These are phyloP conservation scores for Populus euphratica DNA, from an alignment of 345 rosid genomes.

Conservation along the genomic window DNA sequence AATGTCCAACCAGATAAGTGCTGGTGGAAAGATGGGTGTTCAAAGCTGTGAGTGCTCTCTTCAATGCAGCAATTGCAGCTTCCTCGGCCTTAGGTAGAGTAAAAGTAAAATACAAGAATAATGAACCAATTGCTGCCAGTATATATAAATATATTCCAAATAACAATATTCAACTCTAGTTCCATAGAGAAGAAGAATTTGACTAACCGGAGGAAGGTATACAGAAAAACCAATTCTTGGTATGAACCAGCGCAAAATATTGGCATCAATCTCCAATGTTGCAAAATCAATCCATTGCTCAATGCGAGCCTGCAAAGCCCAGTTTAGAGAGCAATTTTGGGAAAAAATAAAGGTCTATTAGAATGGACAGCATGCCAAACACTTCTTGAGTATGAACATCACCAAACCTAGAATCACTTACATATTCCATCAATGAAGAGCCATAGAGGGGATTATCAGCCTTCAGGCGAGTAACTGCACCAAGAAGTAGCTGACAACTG, in stretches of 20 bases:
- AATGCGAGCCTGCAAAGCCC: slow-evolving; percentile 54
- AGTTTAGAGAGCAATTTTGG: not conserved
- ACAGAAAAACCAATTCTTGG: slow-evolving; percentile 57
- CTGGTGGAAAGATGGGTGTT: slow-evolving; percentile 65
- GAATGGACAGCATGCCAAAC: no score
- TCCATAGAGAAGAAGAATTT: not conserved
- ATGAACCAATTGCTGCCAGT: not conserved
- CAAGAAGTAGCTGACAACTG: not conserved
- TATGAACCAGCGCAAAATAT: slow-evolving; percentile 49
- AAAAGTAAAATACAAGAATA: not conserved
- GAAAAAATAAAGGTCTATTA: not conserved
- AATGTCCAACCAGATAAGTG: slow-evolving; percentile 87
- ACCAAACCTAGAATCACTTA: slow-evolving; percentile 27
- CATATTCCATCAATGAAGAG: slow-evolving; percentile 66
- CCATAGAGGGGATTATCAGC: slow-evolving; percentile 64
- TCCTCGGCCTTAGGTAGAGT: slow-evolving; percentile 66
- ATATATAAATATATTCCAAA: not conserved
- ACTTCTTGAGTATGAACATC: no score
- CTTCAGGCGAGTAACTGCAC: slow-evolving; percentile 64
- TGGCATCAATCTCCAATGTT: slow-evolving; percentile 68
- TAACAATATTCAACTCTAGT: not conserved
- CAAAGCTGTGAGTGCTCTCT: slow-evolving; percentile 72
- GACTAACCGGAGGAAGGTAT: slow-evolving; percentile 71
- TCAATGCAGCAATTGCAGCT: slow-evolving; percentile 59
- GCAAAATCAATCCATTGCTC: slow-evolving; percentile 97